Evolutionary conservation across 371 early-diverging fungal genomes (phyloP), one percentile per base, ranked within the genome.

Genomic region (Chytridium lagenaria): DNA sequence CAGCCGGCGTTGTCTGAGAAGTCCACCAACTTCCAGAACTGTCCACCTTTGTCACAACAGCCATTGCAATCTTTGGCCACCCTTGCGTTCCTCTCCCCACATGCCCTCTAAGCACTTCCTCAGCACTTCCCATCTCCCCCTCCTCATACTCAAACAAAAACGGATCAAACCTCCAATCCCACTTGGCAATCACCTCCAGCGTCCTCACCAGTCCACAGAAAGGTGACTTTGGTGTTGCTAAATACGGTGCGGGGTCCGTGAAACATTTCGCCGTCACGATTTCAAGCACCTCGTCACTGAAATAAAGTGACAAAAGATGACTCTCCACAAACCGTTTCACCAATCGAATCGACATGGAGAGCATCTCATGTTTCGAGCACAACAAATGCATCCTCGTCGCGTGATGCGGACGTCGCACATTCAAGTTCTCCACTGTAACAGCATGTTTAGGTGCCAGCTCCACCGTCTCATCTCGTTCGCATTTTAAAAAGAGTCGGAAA

Each of bases 311-410:
- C 26, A 92, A 83, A 74, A 94, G 70, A 70, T 96, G 96, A 34
- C 92, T 84, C 12, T 89, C 85, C 50, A 95, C 81, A 94, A 95
- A 98, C 66, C 95, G 89, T 84, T 96, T 96, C 26, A 89, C 81
- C 33, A 97, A 79, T 19, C 96, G 90, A 37, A 94, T 75, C 28
- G 81, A 77, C 23, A 69, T 68, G 2, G 77, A 70, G 1, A 81
- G 77, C 70, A 77, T 76, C 2, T 81, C 77, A 59, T 44, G 69
- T 23, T 75, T 36, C 19, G 77, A 59, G 67, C 77, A 81, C 16
- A 80, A 67, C 57, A 81, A 78, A 22, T 73, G 75, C n/a, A 83
- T 73, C 22, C 73, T 75, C 23, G 55, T 49, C 7, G 81, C 31
- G 72, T 83, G 82, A 31, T 28, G 34, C 7, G 81, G 81, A 1